These are phyloP conservation scores for Alternaria solani DNA, from an alignment of 2,329 filamentous ascomycete species.

Conservation along the genomic window DNA sequence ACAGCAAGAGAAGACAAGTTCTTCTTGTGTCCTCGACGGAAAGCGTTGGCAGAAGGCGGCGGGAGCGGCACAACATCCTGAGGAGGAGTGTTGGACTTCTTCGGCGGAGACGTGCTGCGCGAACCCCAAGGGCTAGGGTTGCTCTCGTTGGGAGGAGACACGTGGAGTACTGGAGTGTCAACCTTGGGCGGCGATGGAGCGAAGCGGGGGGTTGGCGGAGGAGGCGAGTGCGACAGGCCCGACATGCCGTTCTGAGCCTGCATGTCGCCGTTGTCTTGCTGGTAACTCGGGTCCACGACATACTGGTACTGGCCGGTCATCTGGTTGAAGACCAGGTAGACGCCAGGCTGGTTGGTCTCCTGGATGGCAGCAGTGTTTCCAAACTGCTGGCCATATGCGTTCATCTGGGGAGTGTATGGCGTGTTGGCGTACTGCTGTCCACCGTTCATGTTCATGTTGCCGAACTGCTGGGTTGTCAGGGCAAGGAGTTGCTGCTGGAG, in stretches of 20 bases:
- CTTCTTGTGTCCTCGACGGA: conserved; percentile 95
- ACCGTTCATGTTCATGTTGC: conserved; percentile 70
- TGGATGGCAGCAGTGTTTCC: conserved; percentile 71
- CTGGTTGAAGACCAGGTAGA: conserved; percentile 86
- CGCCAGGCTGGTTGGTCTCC: conserved; percentile 74
- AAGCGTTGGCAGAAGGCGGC: conserved; percentile 87
- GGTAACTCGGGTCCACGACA: conserved; percentile 73
- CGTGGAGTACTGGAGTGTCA: conserved; percentile 70
- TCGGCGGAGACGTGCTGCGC: conserved; percentile 72
- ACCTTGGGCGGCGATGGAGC: conserved; percentile 49
- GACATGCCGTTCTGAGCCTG: conserved; percentile 26
- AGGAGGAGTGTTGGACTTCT: conserved; percentile 71
- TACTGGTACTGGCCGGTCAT: conserved; percentile 84
- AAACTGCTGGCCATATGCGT: conserved; percentile 71
- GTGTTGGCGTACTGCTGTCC: conserved; percentile 60
- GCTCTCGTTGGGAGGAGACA: conserved; percentile 76
- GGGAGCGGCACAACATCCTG: conserved; percentile 77
- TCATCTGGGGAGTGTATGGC: conserved; percentile 63
- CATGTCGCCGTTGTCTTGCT: conserved; percentile 50
- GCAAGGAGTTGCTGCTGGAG: conserved; percentile 91
- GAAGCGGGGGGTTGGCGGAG: conserved; percentile 55
- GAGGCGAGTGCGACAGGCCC: conserved; percentile 58
- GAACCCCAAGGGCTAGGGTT: conserved; percentile 60
- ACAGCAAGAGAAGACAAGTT: conserved; percentile 72
- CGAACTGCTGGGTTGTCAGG: conserved; percentile 67